These are phyloP conservation scores for Coprinopsis sp. DNA, from an alignment of 768 basidiomycete species.

Conservation along the genomic window DNA sequence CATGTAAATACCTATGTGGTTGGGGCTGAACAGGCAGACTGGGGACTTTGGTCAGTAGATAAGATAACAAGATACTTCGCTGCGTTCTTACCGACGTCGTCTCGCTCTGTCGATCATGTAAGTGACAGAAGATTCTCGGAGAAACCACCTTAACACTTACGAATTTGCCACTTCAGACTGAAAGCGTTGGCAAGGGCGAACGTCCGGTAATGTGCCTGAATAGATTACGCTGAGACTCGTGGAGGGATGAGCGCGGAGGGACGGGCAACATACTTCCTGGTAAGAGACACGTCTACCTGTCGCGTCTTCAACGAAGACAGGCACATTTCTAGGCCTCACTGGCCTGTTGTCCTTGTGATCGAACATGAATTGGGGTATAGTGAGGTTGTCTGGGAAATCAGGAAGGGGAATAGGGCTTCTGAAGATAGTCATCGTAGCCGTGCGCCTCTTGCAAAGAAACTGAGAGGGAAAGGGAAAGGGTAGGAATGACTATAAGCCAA, in stretches of 20 bases:
- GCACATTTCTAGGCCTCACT: conserved; percentile 34
- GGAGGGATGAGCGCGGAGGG: background rate
- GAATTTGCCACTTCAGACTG: conserved; percentile 40
- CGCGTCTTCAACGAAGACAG: conserved; percentile 59
- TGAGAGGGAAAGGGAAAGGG: background rate
- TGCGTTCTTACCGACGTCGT: conserved; percentile 46
- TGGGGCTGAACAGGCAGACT: conserved; percentile 65
- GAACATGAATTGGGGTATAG: conserved; percentile 66
- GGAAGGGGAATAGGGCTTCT: conserved; percentile 30
- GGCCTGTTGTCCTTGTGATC: conserved; percentile 42
- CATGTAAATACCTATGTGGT: conserved; percentile 50
- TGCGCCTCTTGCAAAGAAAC: background rate
- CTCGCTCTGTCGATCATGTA: conserved; percentile 29
- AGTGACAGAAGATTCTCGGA: conserved; percentile 2
- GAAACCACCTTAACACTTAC: conserved; percentile 26
- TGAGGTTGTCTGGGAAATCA: conserved; percentile 56
- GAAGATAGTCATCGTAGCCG: conserved; percentile 20
- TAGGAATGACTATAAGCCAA: too few relatives aligned
- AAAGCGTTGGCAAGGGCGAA: conserved; percentile 52
- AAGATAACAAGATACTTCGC: background rate
- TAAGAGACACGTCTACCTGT: conserved; percentile 40
- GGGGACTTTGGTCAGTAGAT: background rate
- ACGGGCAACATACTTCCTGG: conserved; percentile 39
- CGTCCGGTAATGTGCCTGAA: conserved; percentile 35
- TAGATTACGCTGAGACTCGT: background rate